A percentile compares a stretch with the other conserved stretches of the same genome.
phyloP scores from a whole-genome alignment of 306 rosid species.

The Fragaria iinumae region DNA sequence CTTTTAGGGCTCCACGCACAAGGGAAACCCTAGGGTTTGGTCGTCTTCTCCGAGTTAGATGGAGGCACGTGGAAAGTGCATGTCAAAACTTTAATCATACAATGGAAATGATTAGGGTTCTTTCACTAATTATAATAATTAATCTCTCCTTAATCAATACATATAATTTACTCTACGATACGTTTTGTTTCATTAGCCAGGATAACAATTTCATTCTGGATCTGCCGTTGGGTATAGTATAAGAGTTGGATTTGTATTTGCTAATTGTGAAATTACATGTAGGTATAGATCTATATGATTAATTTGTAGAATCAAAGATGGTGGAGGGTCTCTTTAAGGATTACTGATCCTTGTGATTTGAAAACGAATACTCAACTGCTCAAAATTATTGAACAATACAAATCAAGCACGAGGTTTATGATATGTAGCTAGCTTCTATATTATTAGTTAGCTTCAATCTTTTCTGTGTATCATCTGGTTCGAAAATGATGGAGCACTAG shows the following conservation, averaged over 20 bases:
- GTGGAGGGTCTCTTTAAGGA: constrained; percentile 32
- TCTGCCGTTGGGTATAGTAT: too few species aligned
- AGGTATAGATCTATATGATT: neutral
- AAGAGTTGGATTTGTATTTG: neutral
- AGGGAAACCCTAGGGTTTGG: constrained; percentile 7
- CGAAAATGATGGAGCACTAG: constrained; percentile 33
- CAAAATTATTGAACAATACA: neutral
- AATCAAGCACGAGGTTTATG: neutral
- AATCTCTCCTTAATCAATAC: neutral
- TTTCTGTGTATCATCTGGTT: neutral
- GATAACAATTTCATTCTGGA: too few species aligned
- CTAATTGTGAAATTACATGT: neutral
- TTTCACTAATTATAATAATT: neutral
- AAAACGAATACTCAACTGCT: constrained; percentile 32
- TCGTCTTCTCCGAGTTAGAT: constrained; percentile 20
- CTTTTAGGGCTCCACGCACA: neutral
- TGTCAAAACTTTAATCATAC: neutral
- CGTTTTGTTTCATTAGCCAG: too few species aligned
- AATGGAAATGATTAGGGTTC: constrained; percentile 7
- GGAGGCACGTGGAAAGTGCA: constrained; percentile 26
- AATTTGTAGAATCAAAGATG: neutral
- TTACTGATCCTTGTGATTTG: neutral
- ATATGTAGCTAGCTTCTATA: neutral
- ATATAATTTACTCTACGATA: neutral
- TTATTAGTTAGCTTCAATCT: neutral